Evolutionary conservation across 805 yeast genomes (phyloP), one percentile per base, ranked within the genome.

Genomic region (Starmerella roubikii): DNA sequence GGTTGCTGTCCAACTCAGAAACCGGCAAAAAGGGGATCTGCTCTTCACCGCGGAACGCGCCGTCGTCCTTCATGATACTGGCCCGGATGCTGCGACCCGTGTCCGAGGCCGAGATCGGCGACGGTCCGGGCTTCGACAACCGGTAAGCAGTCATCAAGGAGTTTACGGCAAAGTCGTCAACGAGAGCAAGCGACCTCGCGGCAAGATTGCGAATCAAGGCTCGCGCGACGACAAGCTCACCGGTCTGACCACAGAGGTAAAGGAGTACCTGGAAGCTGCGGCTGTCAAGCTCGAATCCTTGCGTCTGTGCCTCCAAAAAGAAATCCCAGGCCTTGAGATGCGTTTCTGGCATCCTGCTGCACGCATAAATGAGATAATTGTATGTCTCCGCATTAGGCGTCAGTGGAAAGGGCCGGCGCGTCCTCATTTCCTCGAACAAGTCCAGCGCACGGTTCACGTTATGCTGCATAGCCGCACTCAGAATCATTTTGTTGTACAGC

Each of bases 401-500:
- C 2, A 68, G 35, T 2, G 66, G 62, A 18, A 46, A 43, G 2
- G 54, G 50, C 3, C 59, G 57, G 15, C 59, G 45, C 11, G 46
- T 46, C 20, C 50, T 44, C 78, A 86, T 70, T 52, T 85, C 96
- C 24, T 72, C 70, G 51, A 72, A 79, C 11, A 86, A 62, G 52
- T 81, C 88, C 25, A 86, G 55, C 0, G 85, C 93, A 47, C 70
- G 76, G 43, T 84, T 86, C 12, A 81, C 64, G 39, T 81, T 71
- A 35, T 71, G 66, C 39, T 72, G 67, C 45, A 70, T 69, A 3
- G 76, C 71, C 45, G 80, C 74, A 7, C 82, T 64, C 10, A 74
- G 66, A 11, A 88, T 71, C 65, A 85, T 72, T 5, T 79, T 71
- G 41, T 77, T 74, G 56, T 85, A 91, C 1, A 85, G 72, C 15